These are phyloP conservation scores for Elaeis guineensis DNA, from an alignment of 176 grass and related monocot genomes.

Conservation along the genomic window DNA sequence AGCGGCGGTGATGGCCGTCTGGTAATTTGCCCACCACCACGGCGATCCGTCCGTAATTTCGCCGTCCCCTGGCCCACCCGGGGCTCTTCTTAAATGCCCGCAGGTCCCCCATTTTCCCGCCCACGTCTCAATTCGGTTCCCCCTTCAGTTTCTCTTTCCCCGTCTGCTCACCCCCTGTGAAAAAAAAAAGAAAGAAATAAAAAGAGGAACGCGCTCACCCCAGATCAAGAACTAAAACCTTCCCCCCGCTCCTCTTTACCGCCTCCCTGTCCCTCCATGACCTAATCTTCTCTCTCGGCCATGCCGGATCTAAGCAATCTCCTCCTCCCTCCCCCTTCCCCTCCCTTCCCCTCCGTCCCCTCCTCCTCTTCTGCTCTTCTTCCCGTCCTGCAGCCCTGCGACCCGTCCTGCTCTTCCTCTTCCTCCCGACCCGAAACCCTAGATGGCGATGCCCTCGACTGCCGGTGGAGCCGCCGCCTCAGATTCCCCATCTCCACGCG, in stretches of 20 bases:
- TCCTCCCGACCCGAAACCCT: not conserved
- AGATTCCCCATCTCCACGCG: conserved; percentile 3
- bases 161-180: too few relatives aligned
- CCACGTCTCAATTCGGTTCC: too few relatives aligned
- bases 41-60: too few relatives aligned
- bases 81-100: too few relatives aligned
- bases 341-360: not conserved
- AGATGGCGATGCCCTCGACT: not conserved
- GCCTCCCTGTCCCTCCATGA: conserved; percentile 20
- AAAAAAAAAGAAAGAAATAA: too few relatives aligned
- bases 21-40: too few relatives aligned
- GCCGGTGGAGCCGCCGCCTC: not conserved
- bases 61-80: too few relatives aligned
- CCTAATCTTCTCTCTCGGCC: not conserved
- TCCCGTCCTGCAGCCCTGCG: conserved; percentile 17
- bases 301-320: conserved; percentile 47
- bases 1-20: too few relatives aligned
- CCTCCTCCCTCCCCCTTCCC: conserved; percentile 17
- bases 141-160: too few relatives aligned
- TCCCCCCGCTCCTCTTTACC: not conserved
- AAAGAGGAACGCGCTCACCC: too few relatives aligned
- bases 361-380: not conserved
- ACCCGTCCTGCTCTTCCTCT: conserved; percentile 22
- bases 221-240: not conserved
- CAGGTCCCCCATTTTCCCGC: too few relatives aligned